Evolutionary conservation across 2,329 filamentous ascomycete species (phyloP), one percentile per base, ranked within the genome.

Genomic region (Hypomyces rosellus): DNA sequence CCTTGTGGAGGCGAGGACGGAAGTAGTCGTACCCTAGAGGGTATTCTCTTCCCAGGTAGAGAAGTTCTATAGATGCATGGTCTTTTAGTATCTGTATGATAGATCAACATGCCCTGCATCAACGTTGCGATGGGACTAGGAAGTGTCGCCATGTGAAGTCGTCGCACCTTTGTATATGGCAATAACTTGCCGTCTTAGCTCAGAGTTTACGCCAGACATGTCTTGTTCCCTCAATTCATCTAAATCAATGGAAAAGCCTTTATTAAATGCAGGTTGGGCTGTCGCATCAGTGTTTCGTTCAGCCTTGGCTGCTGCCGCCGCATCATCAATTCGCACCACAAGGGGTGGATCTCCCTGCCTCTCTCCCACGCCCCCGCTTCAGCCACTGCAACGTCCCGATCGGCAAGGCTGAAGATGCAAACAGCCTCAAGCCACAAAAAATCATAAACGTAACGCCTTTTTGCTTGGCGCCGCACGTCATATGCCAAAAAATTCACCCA

Each of bases 41-140:
- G 62, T 97, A 97, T 52, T 92, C 86, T 50, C 85, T 82, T 34
- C 92, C 90, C 13, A 97, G 76, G 61, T 86, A 84, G 40, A 99
- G 78, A 11, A 96, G 81, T 62, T 96, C 90, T 95, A 9, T 2
- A 1, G 8, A 39, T 12, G 38, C 15, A 25, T 22, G 15, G n/a
- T 13, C 33, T 42, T 9, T 30, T 34, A 44, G 9, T 14, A 20
- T 25, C 12, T 22, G 20, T 20, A 34, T 45, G n/a, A 7, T 34
- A 11, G 25, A 30, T n/a, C n/a, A 30, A 30, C 25, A 3, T 6
- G 9, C 2, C 4, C 25, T 30, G 25, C 25, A 6, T 6, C n/a
- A n/a, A 37, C n/a, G 34, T 6, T 20, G 20, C 20, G 20, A 20
- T 3, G 20, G 20, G 20, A 20, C 20, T 20, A 5, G 20, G 20